Evolutionary conservation across 2,329 filamentous ascomycete genomes (phyloP).

Genomic region (Penicillium frequentans): DNA sequence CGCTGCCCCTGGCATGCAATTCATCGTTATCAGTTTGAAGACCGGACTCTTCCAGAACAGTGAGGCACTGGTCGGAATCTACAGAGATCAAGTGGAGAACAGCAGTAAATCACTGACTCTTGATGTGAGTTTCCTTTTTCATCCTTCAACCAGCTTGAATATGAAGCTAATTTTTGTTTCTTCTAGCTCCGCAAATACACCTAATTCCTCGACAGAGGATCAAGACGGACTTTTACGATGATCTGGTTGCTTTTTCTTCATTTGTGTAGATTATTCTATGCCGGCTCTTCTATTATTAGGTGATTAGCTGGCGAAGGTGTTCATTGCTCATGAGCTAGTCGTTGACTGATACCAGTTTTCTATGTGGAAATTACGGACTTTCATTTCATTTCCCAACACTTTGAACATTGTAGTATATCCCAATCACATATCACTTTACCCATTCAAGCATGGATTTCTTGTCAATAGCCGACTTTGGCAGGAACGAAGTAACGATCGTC

Average conservation of each 20-base stretch:
- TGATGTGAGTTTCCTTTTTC: constrained; percentile 70
- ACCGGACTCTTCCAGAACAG: constrained; percentile 94
- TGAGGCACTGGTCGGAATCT: constrained; percentile 92
- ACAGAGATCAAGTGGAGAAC: constrained; percentile 91
- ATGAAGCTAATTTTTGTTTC: constrained; percentile 9
- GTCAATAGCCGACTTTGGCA: constrained; percentile 15
- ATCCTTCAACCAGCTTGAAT: background rate
- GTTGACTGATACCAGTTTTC: constrained; percentile 18
- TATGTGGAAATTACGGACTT: background rate
- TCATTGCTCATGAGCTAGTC: background rate
- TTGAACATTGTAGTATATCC: background rate
- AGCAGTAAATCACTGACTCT: constrained; percentile 87
- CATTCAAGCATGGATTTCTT: background rate
- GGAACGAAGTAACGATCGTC: constrained; percentile 11
- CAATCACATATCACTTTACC: background rate
- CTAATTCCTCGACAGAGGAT: constrained; percentile 9
- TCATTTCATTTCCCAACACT: background rate
- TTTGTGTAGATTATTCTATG: constrained; percentile 24
- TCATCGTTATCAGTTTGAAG: constrained; percentile 97
- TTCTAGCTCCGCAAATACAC: constrained; percentile 39
- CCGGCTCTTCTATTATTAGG: background rate
- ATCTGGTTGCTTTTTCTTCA: constrained; percentile 9
- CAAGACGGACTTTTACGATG: constrained; percentile 16
- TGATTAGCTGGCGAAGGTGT: background rate
- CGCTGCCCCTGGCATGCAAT: constrained; percentile 95